phyloP scores from a whole-genome alignment of 2,329 filamentous ascomycete genomes.

The Aureobasidium leucospermi region DNA sequence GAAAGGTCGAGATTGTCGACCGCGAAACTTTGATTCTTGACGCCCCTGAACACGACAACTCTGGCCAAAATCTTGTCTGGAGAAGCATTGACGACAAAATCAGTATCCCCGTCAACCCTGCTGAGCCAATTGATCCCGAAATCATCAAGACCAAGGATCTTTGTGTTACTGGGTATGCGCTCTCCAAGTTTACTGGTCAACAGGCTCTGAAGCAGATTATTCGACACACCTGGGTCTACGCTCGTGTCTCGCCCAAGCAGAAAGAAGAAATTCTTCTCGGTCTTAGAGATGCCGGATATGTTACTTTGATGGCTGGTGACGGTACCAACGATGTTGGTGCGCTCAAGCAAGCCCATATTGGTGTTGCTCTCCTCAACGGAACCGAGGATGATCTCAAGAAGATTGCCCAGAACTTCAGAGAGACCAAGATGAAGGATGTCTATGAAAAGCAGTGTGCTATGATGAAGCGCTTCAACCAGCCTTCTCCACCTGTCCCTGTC shows the following conservation, averaged over 20 bases:
- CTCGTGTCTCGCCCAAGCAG: conserved; percentile 94
- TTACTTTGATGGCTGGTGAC: conserved; percentile 96
- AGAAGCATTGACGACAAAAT: conserved; percentile 87
- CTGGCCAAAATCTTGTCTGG: conserved; percentile 80
- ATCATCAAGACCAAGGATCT: conserved; percentile 84
- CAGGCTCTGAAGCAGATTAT: conserved; percentile 68
- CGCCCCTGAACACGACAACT: conserved; percentile 80
- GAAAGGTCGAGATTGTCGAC: conserved; percentile 95
- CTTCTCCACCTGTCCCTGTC: conserved; percentile 81
- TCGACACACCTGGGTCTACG: conserved; percentile 93
- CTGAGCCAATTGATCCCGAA: conserved; percentile 68
- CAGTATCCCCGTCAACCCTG: conserved; percentile 77
- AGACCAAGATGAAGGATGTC: conserved; percentile 95
- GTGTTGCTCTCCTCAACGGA: conserved; percentile 91
- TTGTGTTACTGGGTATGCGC: conserved; percentile 89
- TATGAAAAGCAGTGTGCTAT: conserved; percentile 92
- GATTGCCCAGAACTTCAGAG: conserved; percentile 88
- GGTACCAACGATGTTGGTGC: conserved; percentile 98
- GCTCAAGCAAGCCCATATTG: conserved; percentile 95
- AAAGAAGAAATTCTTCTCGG: conserved; percentile 98
- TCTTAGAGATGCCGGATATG: conserved; percentile 93
- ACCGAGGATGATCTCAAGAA: conserved; percentile 83
- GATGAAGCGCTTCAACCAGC: conserved; percentile 94
- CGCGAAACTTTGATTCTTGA: conserved; percentile 91
- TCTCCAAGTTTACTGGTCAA: conserved; percentile 81